Evolutionary conservation across 164 flowering plant genomes (phyloP).

Genomic region (Saururus chinensis): DNA sequence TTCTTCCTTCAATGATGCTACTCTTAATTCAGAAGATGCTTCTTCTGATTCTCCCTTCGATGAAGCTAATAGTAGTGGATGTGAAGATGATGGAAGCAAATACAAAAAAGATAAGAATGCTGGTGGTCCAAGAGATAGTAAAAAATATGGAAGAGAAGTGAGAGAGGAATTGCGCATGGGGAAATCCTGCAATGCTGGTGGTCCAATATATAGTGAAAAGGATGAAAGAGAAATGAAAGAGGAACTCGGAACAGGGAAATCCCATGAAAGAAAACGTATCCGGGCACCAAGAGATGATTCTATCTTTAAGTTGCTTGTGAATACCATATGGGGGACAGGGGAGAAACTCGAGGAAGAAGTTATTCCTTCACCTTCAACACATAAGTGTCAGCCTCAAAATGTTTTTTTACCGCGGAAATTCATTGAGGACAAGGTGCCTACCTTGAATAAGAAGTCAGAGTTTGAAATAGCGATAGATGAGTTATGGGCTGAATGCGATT

Average conservation of each 20-base stretch:
- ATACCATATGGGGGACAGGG: slow-evolving; percentile 26
- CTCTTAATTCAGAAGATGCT: background rate
- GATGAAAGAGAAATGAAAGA: background rate
- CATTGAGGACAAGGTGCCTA: slow-evolving; percentile 9
- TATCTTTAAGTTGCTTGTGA: slow-evolving; percentile 17
- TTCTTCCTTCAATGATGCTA: background rate
- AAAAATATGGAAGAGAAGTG: background rate
- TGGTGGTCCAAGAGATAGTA: background rate
- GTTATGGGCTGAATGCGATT: slow-evolving; percentile 38
- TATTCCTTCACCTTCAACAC: background rate
- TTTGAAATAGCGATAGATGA: slow-evolving; percentile 26
- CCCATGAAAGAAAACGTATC: slow-evolving; percentile 9
- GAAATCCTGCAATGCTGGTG: background rate
- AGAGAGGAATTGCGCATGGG: background rate
- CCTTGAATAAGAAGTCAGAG: slow-evolving; percentile 25
- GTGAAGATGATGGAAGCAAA: background rate
- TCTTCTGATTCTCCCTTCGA: background rate
- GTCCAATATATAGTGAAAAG: slow-evolving; percentile 2
- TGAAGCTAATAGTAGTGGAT: background rate
- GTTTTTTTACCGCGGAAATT: slow-evolving; percentile 28
- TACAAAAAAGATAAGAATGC: background rate
- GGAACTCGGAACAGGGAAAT: background rate
- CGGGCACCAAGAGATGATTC: slow-evolving; percentile 6
- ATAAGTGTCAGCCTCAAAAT: background rate
- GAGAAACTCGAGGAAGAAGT: slow-evolving; percentile 13